Base-by-base conservation (phyloP, 2,329 filamentous ascomycete species). In the Sclerotinia subarctica region DNA sequence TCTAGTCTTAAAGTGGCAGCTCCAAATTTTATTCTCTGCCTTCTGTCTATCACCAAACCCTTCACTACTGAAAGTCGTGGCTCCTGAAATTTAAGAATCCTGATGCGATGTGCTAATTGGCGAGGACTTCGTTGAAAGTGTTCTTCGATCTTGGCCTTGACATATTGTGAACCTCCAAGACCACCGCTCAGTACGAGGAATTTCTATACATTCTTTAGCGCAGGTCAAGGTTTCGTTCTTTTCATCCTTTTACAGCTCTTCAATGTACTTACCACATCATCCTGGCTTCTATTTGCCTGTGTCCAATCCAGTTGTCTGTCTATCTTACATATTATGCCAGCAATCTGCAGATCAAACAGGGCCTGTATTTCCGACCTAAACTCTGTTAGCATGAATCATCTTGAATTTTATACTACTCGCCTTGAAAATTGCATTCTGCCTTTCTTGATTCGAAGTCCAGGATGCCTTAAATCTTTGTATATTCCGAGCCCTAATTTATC, bases 31-130 rank as follows among this genome's bases (percentile, higher is more conserved):
- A 83, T 77, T 59, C 79, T 82, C 53, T 84, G 81, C n/a, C 85
- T 77, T 15, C 83, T 79, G 60, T 86, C 83, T 3, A 81, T 77
- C 1, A 86, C 80, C 2, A 86, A 75, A 0, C 84, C 84, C 69
- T 84, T 83, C 53, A 84, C 83, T 1, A 86, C 84, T 6, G 84
- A 83, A 0, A 86, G 81, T 66, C 86, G 83, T 0, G 84, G 84
- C 57, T 86, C 84, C 11, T 81, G 80, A 2, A 80, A 81, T 11
- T 80, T 80, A 4, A 83, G 70, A 21, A 83, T 80, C 46, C 78
- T 75, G 38, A 80, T 74, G 11, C 77, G 72, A 13, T 71, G 70
- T 5, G 80, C 78, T 64, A 77, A 80, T 4, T 77, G 76, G 58
- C 82, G 80, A 2, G 74, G 73, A 10, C 76, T 74, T 5, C 64